A percentile compares a stretch with the other conserved stretches of the same genome.
phyloP scores from a whole-genome alignment of 352 stramenopile genomes.

The Saprolegnia parasitica region DNA sequence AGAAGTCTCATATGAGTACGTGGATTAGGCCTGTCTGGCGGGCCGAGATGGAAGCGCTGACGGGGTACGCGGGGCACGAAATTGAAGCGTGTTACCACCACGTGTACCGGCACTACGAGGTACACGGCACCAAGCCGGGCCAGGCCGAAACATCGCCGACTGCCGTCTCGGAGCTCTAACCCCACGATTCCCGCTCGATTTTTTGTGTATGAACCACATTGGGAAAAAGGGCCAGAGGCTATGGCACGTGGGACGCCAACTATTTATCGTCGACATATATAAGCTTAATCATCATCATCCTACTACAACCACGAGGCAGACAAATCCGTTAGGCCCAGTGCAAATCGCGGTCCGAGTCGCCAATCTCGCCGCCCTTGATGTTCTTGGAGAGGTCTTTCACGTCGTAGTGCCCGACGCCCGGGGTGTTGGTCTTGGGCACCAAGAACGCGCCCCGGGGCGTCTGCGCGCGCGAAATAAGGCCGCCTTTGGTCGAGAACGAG shows the following conservation, averaged over 20 bases:
- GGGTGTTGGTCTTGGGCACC: constrained; percentile 61
- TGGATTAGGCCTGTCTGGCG: constrained; percentile 58
- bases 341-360: constrained; percentile 62
- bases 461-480: constrained; percentile 58
- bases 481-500: constrained; percentile 61
- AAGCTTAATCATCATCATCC: too few species aligned
- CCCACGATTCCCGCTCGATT: too few species aligned
- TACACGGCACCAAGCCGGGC: constrained; percentile 47
- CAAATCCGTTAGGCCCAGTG: constrained; percentile 40
- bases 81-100: constrained; percentile 78
- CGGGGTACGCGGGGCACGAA: constrained; percentile 72
- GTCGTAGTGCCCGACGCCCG: constrained; percentile 73
- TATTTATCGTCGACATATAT: neutral
- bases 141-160: constrained; percentile 67
- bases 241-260: constrained; percentile 7
- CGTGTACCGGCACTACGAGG: constrained; percentile 79
- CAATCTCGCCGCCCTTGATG: constrained; percentile 70
- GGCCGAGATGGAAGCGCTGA: constrained; percentile 73
- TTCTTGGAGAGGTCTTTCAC: constrained; percentile 53
- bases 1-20: too few species aligned
- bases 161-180: constrained; percentile 47
- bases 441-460: constrained; percentile 60
- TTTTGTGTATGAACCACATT: too few species aligned
- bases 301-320: neutral
- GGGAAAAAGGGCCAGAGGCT: too few species aligned